Evolutionary conservation across 1,139 yeast genomes (phyloP), one percentile per base, ranked within the genome.

Genomic region (Zhuliangozyma blackwelliae): DNA sequence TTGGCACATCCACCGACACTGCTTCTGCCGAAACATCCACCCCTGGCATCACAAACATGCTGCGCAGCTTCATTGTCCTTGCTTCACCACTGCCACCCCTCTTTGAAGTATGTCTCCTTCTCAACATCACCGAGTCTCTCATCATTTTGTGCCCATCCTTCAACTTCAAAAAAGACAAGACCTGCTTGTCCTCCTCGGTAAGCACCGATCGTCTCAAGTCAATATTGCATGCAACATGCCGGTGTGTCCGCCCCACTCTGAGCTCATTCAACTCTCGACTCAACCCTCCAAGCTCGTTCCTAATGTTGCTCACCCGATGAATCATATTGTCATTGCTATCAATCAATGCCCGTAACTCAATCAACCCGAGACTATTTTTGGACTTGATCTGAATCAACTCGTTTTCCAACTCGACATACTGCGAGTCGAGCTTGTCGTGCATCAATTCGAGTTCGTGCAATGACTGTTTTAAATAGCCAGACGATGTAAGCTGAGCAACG

Each of bases 281-380:
- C 8, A 34, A 10, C n/a, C 26, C 34, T 8, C 16, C 20, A 20
- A 38, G 25, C 28, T 42, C 42, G 21, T 34, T 31, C 13, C 38
- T 23, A 5, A 42, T 37, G 20, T n/a, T 33, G 7, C 31, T 31
- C 19, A 46, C 29, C 19, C 40, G 30, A 22, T 32, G 29, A 31
- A 26, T 33, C 27, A 46, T 34, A 11, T 25, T 21, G 19, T 43
- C 35, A 34, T 39, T 41, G 23, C 31, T 37, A 9, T 28, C 28
- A 5, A 29, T 16, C 29, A 46, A 36, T 5, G 5, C 21, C 20
- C 27, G 32, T 11, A 46, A 36, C 2, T 43, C 32, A 2, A 27
- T 23, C 25, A 45, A 31, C 23, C 43, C 45, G 12, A 23, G 23
- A 11, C 30, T 31, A 34, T 45, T 46, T 11, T 36, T 34, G 8